Evolutionary conservation across 495 filamentous ascomycete species (phyloP).

Genomic region (Aeminium ludgeri): DNA sequence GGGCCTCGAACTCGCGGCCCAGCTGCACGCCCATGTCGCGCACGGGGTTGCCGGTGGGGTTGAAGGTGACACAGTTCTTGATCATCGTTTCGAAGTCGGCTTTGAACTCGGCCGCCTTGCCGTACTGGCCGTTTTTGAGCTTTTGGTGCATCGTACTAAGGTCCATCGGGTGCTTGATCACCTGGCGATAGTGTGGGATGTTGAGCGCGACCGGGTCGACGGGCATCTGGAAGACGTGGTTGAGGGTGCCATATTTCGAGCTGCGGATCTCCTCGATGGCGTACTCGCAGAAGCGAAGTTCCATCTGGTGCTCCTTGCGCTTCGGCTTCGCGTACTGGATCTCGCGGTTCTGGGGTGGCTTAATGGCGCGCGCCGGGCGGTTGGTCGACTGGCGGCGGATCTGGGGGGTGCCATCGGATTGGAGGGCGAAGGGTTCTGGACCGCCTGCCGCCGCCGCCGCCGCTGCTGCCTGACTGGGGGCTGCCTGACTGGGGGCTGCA

Average conservation of each 20-base stretch:
- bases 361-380: slow-evolving; percentile 85
- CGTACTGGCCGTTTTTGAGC: slow-evolving; percentile 64
- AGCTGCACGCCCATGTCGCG: slow-evolving; percentile 51
- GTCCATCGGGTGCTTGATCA: slow-evolving; percentile 97
- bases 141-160: slow-evolving; percentile 60
- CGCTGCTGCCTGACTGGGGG: not conserved
- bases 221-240: slow-evolving; percentile 55
- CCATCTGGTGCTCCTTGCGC: slow-evolving; percentile 82
- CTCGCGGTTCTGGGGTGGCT: slow-evolving; percentile 74
- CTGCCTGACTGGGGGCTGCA: no score
- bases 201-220: slow-evolving; percentile 91
- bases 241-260: slow-evolving; percentile 45
- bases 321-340: slow-evolving; percentile 72
- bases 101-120: slow-evolving; percentile 70
- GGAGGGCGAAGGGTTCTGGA: slow-evolving; percentile 49
- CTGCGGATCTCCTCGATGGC: slow-evolving; percentile 65
- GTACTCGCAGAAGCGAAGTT: slow-evolving; percentile 78
- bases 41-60: slow-evolving; percentile 60
- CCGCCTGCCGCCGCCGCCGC: slow-evolving; percentile 22
- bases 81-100: slow-evolving; percentile 68
- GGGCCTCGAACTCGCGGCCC: slow-evolving; percentile 51
- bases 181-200: slow-evolving; percentile 80
- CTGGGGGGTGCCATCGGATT: slow-evolving; percentile 69
- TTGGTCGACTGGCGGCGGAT: slow-evolving; percentile 81
- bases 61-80: slow-evolving; percentile 82